Conservation (phyloP, 2,329 filamentous ascomycete species). For the Aspergillus novofumigatus region DNA sequence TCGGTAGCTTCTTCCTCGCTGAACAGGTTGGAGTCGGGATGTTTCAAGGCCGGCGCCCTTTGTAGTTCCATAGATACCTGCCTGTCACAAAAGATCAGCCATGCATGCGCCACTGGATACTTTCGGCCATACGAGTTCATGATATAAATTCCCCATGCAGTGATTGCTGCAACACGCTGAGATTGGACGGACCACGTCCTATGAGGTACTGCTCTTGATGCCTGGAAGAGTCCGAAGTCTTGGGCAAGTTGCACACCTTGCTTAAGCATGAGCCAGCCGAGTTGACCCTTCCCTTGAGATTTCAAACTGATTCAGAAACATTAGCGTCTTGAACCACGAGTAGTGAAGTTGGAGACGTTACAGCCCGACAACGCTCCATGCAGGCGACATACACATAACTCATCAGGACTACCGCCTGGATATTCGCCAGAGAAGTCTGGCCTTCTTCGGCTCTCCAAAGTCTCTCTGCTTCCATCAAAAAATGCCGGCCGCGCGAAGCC, state of each 20-base stretch:
- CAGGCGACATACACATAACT: slow-evolving; percentile 26
- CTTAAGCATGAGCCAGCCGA: slow-evolving; percentile 29
- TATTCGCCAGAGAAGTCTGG: slow-evolving; percentile 27
- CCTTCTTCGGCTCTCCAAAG: slow-evolving; percentile 36
- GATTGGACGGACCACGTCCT: slow-evolving; percentile 11
- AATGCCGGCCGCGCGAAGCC: slow-evolving; percentile 30
- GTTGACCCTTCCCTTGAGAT: slow-evolving; percentile 22
- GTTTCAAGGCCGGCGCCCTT: slow-evolving; percentile 16
- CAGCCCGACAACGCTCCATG: not conserved
- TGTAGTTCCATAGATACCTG: slow-evolving; percentile 26
- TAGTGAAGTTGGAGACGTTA: not conserved
- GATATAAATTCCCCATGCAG: slow-evolving; percentile 30
- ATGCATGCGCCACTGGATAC: not conserved
- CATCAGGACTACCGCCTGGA: slow-evolving; percentile 35
- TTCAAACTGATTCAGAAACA: slow-evolving; percentile 17
- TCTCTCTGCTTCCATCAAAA: slow-evolving; percentile 33
- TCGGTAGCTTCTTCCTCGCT: slow-evolving; percentile 9
- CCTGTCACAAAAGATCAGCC: slow-evolving; percentile 17
- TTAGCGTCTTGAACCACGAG: slow-evolving; percentile 13
- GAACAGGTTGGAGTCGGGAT: slow-evolving; percentile 15
- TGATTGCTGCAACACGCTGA: slow-evolving; percentile 20
- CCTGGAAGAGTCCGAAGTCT: slow-evolving; percentile 26
- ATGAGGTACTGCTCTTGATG: slow-evolving; percentile 7
- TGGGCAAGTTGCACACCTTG: slow-evolving; percentile 30
- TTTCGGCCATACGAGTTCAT: slow-evolving; percentile 23